Percentiles rank a stretch among this genome's conserved stretches.
Evolutionary conservation across 2,329 filamentous ascomycete genomes (phyloP).

Genomic region (Aspergillaceae sp.): DNA sequence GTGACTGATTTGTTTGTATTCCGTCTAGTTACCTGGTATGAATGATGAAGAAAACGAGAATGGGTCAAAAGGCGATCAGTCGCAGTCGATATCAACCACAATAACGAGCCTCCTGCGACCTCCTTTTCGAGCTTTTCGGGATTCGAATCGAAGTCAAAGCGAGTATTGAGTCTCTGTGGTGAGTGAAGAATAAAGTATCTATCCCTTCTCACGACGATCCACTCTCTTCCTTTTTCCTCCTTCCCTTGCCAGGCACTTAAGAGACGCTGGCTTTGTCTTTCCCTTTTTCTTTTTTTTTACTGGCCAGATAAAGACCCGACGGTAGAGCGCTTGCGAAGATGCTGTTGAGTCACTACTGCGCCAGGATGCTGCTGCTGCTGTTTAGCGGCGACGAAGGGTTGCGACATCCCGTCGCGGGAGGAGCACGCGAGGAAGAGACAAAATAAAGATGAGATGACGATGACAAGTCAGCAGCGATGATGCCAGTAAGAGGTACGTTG

Average conservation of each 20-base stretch:
- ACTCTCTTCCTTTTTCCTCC: background rate
- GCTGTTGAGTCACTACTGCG: slow-evolving; percentile 13
- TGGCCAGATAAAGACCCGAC: slow-evolving; percentile 18
- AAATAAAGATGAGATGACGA: slow-evolving; percentile 5
- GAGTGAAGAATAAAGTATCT: background rate
- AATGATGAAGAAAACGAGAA: background rate
- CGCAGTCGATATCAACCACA: background rate
- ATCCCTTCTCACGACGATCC: no score
- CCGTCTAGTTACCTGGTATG: slow-evolving; percentile 17
- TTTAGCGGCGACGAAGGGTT: slow-evolving; percentile 9
- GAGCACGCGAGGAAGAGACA: background rate
- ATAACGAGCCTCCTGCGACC: background rate
- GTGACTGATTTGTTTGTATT: slow-evolving; percentile 8
- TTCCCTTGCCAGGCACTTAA: slow-evolving; percentile 25
- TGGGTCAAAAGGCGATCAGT: background rate
- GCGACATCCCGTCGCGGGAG: slow-evolving; percentile 18
- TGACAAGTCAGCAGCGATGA: slow-evolving; percentile 3
- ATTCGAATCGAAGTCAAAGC: background rate
- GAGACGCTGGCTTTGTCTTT: slow-evolving; percentile 1
- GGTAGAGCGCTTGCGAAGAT: slow-evolving; percentile 16
- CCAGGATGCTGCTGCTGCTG: slow-evolving; percentile 4
- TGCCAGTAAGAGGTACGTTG: slow-evolving; percentile 1
- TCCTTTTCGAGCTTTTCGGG: background rate
- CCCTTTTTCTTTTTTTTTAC: slow-evolving; percentile 1
- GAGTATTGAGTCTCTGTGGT: background rate